Conservation (phyloP, 208 protist genomes). For the Leishmania martiniquensis region DNA sequence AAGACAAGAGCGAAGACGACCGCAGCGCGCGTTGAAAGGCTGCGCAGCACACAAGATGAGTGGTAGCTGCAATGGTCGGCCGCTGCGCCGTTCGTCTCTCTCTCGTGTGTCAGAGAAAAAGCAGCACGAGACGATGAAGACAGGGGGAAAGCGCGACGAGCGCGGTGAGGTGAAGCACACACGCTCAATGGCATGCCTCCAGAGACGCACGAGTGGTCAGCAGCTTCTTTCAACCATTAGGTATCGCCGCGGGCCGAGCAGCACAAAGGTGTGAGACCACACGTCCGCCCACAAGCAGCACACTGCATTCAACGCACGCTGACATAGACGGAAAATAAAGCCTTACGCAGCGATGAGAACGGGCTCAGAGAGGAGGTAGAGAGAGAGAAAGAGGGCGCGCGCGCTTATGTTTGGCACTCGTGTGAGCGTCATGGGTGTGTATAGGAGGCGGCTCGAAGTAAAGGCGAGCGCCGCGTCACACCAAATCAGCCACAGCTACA, state of each 20-base stretch:
- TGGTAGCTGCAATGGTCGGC: too few species aligned
- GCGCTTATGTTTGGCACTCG: too few species aligned
- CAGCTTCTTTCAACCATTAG: not conserved
- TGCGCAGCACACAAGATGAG: too few species aligned
- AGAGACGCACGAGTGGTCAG: not conserved
- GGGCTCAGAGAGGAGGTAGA: not conserved
- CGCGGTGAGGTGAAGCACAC: not conserved
- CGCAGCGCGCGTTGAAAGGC: too few species aligned
- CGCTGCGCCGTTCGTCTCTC: too few species aligned
- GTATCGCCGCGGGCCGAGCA: not conserved
- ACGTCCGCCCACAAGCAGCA: not conserved
- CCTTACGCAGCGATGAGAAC: not conserved
- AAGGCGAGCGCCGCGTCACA: not conserved
- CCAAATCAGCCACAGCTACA: slow-evolving; percentile 11
- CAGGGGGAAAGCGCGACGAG: too few species aligned
- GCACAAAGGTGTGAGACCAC: not conserved
- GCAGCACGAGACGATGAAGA: too few species aligned
- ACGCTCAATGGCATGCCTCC: not conserved
- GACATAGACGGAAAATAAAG: not conserved
- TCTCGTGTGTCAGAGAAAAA: too few species aligned
- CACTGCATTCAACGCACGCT: not conserved
- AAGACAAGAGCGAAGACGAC: too few species aligned
- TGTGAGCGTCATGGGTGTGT: not conserved
- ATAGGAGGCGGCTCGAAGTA: not conserved
- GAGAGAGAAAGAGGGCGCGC: too few species aligned